These are phyloP conservation scores for Lentinus brumalis DNA, from an alignment of 768 basidiomycete genomes.

Conservation along the genomic window DNA sequence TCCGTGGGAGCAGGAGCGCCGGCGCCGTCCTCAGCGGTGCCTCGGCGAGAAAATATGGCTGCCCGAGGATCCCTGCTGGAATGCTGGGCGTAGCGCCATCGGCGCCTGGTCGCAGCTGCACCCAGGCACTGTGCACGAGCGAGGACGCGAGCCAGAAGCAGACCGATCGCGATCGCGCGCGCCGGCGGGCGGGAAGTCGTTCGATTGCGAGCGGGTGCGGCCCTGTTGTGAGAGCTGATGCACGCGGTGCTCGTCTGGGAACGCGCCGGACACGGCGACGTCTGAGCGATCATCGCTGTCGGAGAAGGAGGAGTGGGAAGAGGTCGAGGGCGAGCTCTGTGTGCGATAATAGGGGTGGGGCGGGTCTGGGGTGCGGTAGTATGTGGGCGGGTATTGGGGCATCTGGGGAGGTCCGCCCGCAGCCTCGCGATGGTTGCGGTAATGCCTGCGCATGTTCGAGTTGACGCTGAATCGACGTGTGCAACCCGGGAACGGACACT, in stretches of 20 bases:
- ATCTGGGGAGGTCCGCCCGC: not conserved
- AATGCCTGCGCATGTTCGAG: slow-evolving; percentile 83
- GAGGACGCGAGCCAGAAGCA: not conserved
- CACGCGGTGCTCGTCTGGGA: not conserved
- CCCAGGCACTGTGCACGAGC: slow-evolving; percentile 15
- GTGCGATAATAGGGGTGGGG: not conserved
- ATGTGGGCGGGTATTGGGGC: not conserved
- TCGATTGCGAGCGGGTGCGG: slow-evolving; percentile 9
- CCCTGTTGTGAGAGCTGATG: not conserved
- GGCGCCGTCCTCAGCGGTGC: not conserved
- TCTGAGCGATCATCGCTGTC: slow-evolving; percentile 10
- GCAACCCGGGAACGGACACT: slow-evolving; percentile 74
- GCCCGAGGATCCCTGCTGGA: slow-evolving; percentile 4
- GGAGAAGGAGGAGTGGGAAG: slow-evolving; percentile 13
- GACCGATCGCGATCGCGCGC: not conserved
- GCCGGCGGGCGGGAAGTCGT: slow-evolving; percentile 6
- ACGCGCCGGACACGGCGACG: not conserved
- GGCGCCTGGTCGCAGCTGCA: slow-evolving; percentile 14
- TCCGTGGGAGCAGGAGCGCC: not conserved
- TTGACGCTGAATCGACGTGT: slow-evolving; percentile 81
- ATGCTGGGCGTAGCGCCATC: slow-evolving; percentile 17
- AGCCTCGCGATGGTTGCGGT: slow-evolving; percentile 56
- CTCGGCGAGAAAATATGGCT: not conserved
- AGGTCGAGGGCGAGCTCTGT: slow-evolving; percentile 7
- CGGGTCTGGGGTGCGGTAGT: not conserved